Conservation (phyloP, 2,329 filamentous ascomycete genomes). For the Arthrocladium fulminans region DNA sequence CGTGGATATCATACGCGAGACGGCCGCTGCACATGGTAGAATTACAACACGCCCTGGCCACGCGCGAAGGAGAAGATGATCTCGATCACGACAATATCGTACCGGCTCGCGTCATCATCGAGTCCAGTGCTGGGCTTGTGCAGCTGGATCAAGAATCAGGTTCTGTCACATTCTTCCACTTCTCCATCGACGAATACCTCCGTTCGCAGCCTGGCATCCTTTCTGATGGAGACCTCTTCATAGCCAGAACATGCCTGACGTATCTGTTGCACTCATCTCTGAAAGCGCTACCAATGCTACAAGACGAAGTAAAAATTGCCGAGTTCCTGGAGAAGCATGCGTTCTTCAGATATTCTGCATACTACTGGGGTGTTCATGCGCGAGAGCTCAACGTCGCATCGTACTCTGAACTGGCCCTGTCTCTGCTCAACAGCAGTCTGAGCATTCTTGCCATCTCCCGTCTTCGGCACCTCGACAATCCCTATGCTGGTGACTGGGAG, state of each 20-base stretch:
- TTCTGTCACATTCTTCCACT: constrained; percentile 29
- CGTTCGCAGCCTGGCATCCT: constrained; percentile 27
- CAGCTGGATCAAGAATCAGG: constrained; percentile 26
- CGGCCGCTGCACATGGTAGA: constrained; percentile 24
- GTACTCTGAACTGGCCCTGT: constrained; percentile 14
- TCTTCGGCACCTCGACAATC: constrained; percentile 13
- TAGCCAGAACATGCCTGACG: constrained; percentile 18
- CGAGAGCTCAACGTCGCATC: constrained; percentile 1
- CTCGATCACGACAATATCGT: constrained; percentile 26
- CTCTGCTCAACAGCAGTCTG: constrained; percentile 12
- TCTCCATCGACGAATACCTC: constrained; percentile 29
- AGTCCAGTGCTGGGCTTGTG: constrained; percentile 29
- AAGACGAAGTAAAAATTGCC: constrained; percentile 11
- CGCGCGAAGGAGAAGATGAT: constrained; percentile 18
- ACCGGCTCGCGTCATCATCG: constrained; percentile 19
- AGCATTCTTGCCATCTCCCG: constrained; percentile 15
- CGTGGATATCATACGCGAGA: constrained; percentile 26
- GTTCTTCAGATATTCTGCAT: constrained; percentile 19
- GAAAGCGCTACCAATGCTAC: constrained; percentile 9
- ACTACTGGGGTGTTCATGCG: constrained; percentile 20
- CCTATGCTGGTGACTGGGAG: constrained; percentile 12
- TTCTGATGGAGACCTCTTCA: constrained; percentile 24
- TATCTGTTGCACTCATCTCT: constrained; percentile 15
- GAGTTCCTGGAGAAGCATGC: constrained; percentile 11
- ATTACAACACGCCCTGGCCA: constrained; percentile 27